phyloP scores from a whole-genome alignment of 2,329 filamentous ascomycete species.

The Salinomyces thailandicus region DNA sequence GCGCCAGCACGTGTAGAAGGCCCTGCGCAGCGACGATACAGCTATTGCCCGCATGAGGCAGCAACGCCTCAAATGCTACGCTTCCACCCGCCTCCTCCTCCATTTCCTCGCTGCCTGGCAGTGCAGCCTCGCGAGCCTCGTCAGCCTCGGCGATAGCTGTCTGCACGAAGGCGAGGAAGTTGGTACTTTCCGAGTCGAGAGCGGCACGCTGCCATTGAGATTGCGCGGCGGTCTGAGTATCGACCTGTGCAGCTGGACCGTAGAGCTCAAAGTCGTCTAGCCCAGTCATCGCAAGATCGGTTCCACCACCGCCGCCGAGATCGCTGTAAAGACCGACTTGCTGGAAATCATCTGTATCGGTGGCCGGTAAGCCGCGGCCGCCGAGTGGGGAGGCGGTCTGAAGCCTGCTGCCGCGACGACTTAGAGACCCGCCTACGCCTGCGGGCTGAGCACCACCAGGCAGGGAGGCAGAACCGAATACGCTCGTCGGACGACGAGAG shows the following conservation, averaged over 20 bases:
- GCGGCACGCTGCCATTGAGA: slow-evolving; percentile 42
- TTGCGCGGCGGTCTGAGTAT: slow-evolving; percentile 39
- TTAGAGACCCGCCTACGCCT: slow-evolving; percentile 13
- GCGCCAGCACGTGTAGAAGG: slow-evolving; percentile 60
- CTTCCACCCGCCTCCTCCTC: slow-evolving; percentile 19
- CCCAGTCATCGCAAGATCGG: slow-evolving; percentile 12
- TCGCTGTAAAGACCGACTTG: slow-evolving; percentile 9
- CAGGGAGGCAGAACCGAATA: slow-evolving; percentile 25
- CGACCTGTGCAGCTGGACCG: slow-evolving; percentile 34
- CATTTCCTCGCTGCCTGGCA: slow-evolving; percentile 20
- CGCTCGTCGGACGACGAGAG: slow-evolving; percentile 33
- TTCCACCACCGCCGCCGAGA: slow-evolving; percentile 1
- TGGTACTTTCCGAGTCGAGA: slow-evolving; percentile 49
- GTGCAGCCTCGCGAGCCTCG: slow-evolving; percentile 13
- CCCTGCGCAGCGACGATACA: slow-evolving; percentile 61
- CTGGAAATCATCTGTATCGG: slow-evolving; percentile 11
- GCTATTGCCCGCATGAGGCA: slow-evolving; percentile 46
- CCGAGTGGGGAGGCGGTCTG: slow-evolving; percentile 52
- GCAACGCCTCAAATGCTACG: slow-evolving; percentile 59
- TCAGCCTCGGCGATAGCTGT: slow-evolving; percentile 31
- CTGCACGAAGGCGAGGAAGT: slow-evolving; percentile 53
- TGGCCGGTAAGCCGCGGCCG: slow-evolving; percentile 30
- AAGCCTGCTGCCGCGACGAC: slow-evolving; percentile 42
- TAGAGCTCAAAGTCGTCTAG: slow-evolving; percentile 37
- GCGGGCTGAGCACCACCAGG: slow-evolving; percentile 8